Evolutionary conservation across 257 asterid genomes (phyloP).

Genomic region (Fraxinus cuspidata): DNA sequence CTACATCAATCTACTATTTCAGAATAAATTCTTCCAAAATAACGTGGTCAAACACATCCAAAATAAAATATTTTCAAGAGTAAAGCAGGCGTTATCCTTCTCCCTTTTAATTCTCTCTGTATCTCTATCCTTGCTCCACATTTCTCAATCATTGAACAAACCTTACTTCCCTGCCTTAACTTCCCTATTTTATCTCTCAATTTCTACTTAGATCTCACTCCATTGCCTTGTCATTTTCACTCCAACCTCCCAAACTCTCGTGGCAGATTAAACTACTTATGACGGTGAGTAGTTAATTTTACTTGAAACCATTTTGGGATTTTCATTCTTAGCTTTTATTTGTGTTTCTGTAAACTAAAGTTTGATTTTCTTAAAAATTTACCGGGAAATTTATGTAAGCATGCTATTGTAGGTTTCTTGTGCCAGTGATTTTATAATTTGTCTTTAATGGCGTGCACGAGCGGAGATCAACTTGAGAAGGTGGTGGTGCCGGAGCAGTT

Average conservation of each 20-base stretch:
- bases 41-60: too few relatives aligned
- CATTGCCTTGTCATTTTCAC: neutral
- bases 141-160: conserved; percentile 32
- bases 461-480: conserved; percentile 31
- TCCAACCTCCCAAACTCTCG: neutral
- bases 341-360: neutral
- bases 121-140: conserved; percentile 16
- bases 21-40: too few relatives aligned
- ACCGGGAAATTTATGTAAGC: neutral
- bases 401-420: neutral
- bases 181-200: conserved; percentile 21
- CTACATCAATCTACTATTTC: too few relatives aligned
- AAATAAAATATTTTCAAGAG: too few relatives aligned
- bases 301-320: neutral
- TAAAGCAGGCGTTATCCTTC: conserved; percentile 34
- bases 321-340: neutral
- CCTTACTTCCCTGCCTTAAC: conserved; percentile 11
- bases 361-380: neutral
- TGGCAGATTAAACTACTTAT: neutral
- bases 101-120: conserved; percentile 22
- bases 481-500: conserved; percentile 59
- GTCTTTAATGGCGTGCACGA: conserved; percentile 38
- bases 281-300: neutral
- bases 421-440: conserved; percentile 21
- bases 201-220: conserved; percentile 10